Conservation (phyloP, 164 flowering plant genomes). For the Vitis vinifera region DNA sequence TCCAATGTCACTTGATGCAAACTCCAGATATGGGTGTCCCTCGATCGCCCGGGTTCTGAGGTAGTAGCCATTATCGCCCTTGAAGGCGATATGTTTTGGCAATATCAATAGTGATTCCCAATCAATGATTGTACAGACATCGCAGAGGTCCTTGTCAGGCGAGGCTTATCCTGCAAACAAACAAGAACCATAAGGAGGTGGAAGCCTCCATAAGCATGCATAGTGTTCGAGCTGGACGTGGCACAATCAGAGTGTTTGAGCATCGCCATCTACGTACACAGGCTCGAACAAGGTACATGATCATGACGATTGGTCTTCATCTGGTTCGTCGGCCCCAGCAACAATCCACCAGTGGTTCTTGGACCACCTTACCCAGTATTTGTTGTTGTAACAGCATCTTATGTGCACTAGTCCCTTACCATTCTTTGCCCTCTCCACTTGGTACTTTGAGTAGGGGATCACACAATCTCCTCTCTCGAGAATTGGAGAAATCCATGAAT, state of each 20-base stretch:
- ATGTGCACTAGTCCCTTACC: constrained; percentile 7
- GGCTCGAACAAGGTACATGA: constrained; percentile 7
- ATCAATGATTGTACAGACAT: background rate
- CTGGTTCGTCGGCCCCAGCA: background rate
- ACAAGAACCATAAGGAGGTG: background rate
- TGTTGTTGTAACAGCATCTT: background rate
- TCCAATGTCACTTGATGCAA: background rate
- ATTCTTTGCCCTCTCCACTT: background rate
- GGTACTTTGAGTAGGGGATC: too few species aligned
- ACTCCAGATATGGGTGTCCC: background rate
- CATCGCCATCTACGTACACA: background rate
- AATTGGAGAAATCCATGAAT: too few species aligned
- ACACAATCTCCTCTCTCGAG: too few species aligned
- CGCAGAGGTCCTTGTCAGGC: background rate
- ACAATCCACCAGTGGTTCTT: background rate
- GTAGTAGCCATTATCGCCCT: background rate
- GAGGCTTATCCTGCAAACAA: background rate
- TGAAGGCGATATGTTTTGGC: background rate
- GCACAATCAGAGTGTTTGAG: background rate
- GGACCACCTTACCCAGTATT: constrained; percentile 2
- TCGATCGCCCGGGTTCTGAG: background rate
- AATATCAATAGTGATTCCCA: constrained; percentile 8
- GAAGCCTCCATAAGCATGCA: background rate
- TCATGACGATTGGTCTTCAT: constrained; percentile 4
- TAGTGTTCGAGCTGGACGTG: background rate